These are phyloP conservation scores for Monotropa hypopitys DNA, from an alignment of 179 eudicot genomes.

Conservation along the genomic window DNA sequence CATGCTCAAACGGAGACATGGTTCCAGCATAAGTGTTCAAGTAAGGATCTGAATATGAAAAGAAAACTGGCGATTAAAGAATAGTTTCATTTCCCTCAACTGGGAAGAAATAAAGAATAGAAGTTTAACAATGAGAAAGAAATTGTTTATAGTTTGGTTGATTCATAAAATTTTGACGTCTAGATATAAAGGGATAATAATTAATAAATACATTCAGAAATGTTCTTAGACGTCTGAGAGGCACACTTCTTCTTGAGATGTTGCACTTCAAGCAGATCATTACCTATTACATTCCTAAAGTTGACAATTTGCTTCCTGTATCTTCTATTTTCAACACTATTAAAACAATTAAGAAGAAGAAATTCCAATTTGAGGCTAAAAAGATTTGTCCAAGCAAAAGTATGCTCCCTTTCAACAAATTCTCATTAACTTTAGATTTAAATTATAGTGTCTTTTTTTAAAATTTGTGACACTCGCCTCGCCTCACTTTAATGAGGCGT, in stretches of 20 bases:
- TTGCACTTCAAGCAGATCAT: neutral
- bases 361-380: neutral
- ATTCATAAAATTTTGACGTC: neutral
- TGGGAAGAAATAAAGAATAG: neutral
- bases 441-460: no score
- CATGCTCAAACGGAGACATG: constrained; percentile 97
- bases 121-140: neutral
- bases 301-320: neutral
- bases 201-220: neutral
- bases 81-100: neutral
- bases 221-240: neutral
- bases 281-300: no score
- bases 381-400: neutral
- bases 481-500: no score
- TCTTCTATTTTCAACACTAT: neutral
- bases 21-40: constrained; percentile 96
- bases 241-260: neutral
- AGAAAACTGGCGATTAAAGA: neutral
- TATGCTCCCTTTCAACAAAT: neutral
- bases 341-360: neutral
- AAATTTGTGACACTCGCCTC: no score
- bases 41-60: constrained; percentile 60
- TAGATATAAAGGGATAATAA: neutral
- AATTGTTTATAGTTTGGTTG: neutral
- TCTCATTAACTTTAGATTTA: neutral